These are phyloP conservation scores for Sinapis alba DNA, from an alignment of 441 rosid species.

Conservation along the genomic window DNA sequence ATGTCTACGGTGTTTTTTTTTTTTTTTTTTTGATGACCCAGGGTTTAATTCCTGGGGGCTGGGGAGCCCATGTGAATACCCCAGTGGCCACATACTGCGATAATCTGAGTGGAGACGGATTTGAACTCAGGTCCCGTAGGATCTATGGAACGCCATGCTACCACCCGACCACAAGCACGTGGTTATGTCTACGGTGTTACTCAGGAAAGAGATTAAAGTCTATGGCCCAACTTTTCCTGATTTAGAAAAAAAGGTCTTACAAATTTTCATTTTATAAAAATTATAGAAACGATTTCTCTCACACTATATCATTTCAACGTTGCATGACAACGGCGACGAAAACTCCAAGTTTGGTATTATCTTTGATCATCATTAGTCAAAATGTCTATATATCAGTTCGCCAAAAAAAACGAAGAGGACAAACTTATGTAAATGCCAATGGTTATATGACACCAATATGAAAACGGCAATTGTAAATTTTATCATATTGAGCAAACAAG, in stretches of 20 bases:
- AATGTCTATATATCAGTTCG: neutral
- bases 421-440: neutral
- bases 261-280: no score
- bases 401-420: neutral
- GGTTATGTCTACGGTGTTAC: neutral
- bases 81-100: no score
- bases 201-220: neutral
- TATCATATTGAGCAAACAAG: neutral
- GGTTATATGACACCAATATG: neutral
- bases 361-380: slow-evolving; percentile 7
- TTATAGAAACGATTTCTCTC: neutral
- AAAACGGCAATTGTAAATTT: neutral
- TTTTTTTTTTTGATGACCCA: no score
- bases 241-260: no score
- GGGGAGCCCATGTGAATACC: no score
- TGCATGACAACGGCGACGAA: neutral
- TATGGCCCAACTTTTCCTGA: neutral
- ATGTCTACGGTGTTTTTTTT: neutral
- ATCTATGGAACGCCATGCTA: no score
- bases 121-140: no score
- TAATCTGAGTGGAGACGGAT: no score
- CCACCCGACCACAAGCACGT: no score
- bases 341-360: slow-evolving; percentile 3
- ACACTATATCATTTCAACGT: neutral
- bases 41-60: no score